Percentiles rank a stretch among this genome's conserved stretches.
phyloP scores from a whole-genome alignment of 495 filamentous ascomycete species.

The Penicillium alfredii region DNA sequence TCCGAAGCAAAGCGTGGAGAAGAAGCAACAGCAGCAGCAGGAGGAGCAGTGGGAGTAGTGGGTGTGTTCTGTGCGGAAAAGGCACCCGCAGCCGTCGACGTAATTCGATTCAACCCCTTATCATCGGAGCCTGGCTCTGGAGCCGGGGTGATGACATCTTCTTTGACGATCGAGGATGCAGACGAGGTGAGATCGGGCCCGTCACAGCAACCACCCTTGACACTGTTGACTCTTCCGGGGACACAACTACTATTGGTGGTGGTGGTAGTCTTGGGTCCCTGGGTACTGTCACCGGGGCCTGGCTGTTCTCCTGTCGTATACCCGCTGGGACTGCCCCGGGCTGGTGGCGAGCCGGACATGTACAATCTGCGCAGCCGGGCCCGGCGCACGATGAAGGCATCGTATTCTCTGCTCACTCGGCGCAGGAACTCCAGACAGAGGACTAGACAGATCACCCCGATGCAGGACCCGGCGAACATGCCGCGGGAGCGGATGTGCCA shows the following conservation, averaged over 20 bases:
- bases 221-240: no score
- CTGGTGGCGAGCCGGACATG: no score
- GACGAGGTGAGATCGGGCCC: not conserved
- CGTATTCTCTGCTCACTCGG: slow-evolving; percentile 53
- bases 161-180: not conserved
- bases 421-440: slow-evolving; percentile 59
- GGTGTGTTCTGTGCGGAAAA: no score
- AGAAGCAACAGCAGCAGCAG: no score
- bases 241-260: no score
- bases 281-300: no score
- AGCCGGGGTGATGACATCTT: slow-evolving; percentile 6
- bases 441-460: slow-evolving; percentile 60
- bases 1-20: not conserved
- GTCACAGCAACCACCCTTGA: slow-evolving; percentile 4
- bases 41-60: no score
- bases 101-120: no score
- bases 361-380: slow-evolving; percentile 19
- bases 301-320: no score
- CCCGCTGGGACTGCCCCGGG: no score
- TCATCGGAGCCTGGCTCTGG: no score
- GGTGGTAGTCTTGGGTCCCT: not conserved
- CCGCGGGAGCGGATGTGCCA: slow-evolving; percentile 59
- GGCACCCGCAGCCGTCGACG: no score
- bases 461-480: slow-evolving; percentile 65
- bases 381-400: slow-evolving; percentile 48